These are phyloP conservation scores for Pseudoturritis turrita DNA, from an alignment of 345 rosid genomes.

Conservation along the genomic window DNA sequence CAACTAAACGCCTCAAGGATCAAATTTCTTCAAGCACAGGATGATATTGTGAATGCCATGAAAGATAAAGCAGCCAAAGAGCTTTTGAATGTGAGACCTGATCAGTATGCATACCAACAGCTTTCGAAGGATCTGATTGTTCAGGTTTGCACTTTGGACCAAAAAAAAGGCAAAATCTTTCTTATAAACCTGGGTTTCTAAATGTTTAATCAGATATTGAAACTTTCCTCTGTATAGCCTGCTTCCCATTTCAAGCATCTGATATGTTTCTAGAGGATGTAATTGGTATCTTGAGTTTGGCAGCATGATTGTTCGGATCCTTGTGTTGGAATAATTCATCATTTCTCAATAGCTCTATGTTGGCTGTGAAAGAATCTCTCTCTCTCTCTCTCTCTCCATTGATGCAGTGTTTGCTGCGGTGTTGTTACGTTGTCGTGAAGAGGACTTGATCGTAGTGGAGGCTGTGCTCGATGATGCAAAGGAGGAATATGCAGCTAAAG, in stretches of 20 bases:
- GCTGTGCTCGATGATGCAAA: no score
- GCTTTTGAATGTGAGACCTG: conserved; percentile 50
- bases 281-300: no score
- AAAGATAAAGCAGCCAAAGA: conserved; percentile 63
- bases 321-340: neutral
- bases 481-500: conserved; percentile 48
- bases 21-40: conserved; percentile 86
- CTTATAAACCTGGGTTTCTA: no score
- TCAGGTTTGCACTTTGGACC: conserved; percentile 34
- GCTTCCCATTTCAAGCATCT: no score
- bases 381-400: neutral
- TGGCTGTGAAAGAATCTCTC: neutral
- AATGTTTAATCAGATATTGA: no score
- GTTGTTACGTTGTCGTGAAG: conserved; percentile 64
- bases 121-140: conserved; percentile 70
- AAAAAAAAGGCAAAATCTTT: no score
- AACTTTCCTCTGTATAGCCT: no score
- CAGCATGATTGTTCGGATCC: neutral
- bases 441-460: conserved; percentile 52
- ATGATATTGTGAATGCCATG: conserved; percentile 73
- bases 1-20: conserved; percentile 91
- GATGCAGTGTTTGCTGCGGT: conserved; percentile 63
- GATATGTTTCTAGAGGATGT: no score
- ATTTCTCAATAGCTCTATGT: neutral
- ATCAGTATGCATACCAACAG: conserved; percentile 44